phyloP scores from a whole-genome alignment of 495 filamentous ascomycete genomes.

The Xylaria intraflava region DNA sequence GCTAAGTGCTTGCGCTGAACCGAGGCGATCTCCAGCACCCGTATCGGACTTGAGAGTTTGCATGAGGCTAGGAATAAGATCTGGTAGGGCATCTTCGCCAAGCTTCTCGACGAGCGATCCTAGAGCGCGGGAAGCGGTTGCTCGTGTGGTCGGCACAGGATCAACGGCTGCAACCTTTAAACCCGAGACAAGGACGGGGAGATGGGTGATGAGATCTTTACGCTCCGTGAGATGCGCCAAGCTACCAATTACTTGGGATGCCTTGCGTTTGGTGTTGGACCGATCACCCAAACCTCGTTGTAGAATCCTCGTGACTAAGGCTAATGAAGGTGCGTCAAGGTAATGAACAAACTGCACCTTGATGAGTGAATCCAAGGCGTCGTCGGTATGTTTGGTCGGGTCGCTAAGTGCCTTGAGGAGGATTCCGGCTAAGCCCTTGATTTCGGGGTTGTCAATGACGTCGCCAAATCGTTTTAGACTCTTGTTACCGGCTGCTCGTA shows the following conservation, averaged over 20 bases:
- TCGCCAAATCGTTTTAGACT: constrained; percentile 96
- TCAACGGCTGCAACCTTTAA: constrained; percentile 85
- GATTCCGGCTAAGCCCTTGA: constrained; percentile 82
- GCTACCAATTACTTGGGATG: constrained; percentile 94
- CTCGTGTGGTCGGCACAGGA: constrained; percentile 92
- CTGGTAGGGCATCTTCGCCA: constrained; percentile 91
- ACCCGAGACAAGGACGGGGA: constrained; percentile 88
- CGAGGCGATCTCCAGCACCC: constrained; percentile 88
- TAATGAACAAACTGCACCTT: constrained; percentile 96
- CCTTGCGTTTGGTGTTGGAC: constrained; percentile 90
- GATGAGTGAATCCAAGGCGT: constrained; percentile 87
- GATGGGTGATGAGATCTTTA: constrained; percentile 84
- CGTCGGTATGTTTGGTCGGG: constrained; percentile 94
- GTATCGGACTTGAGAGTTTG: constrained; percentile 94
- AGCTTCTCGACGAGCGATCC: constrained; percentile 95
- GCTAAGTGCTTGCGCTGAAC: constrained; percentile 92
- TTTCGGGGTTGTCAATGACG: constrained; percentile 95
- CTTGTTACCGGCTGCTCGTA: constrained; percentile 82
- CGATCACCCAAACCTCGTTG: constrained; percentile 86
- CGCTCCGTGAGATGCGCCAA: constrained; percentile 94
- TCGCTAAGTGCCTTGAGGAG: constrained; percentile 95
- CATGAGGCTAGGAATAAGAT: constrained; percentile 97
- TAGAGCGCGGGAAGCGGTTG: constrained; percentile 91
- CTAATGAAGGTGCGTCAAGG: constrained; percentile 88
- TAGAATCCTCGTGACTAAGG: constrained; percentile 88